Evolutionary conservation across 768 basidiomycete species (phyloP), one percentile per base, ranked within the genome.

Genomic region (Mycena sanguinolenta): DNA sequence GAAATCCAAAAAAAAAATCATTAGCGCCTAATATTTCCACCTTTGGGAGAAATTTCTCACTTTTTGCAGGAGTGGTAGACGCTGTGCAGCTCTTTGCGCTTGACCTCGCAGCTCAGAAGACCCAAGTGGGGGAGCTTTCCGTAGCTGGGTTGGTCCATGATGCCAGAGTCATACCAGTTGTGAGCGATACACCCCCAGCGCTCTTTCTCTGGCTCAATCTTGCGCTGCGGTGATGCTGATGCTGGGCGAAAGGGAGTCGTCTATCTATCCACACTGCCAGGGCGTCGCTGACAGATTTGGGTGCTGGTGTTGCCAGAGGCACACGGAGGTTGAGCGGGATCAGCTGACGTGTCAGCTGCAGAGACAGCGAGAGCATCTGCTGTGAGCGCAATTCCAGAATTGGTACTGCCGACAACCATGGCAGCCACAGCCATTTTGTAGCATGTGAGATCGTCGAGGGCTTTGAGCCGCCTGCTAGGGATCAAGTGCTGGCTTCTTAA

Each of bases 1-100:
- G 62, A 38, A 44, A 49, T 69, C 19, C 63, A 38, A 44, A 49
- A 69, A 16, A 14, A n/a, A 71, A 0, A 2, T 72, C 5, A 53
- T 72, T 4, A 58, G 62, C 66, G 27, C 23, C 14, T 27, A 3
- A 27, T 23, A n/a, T 34, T 42, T 63, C 60, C 28, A 9, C 16
- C 8, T 36, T 38, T 25, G 13, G 60, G 9, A 58, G 65, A 27
- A 58, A 42, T 49, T 25, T 4, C 90, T 50, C 28, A 96, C 97
- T 96, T 97, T 82, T 98, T 98, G 12, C 91, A 88, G 72, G 97
- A 98, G 77, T 99, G 98, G 77, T 99, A 98, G 6, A 98, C 87
- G 0, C 91, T 92, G 13, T 93, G 85, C 21, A 96, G 79, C 72
- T 97, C 96, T 74, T 98, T 93, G 2, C 87, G 88, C 71, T 93